These are phyloP conservation scores for Eucalyptus lansdowneana DNA, from an alignment of 345 rosid species.

Conservation along the genomic window DNA sequence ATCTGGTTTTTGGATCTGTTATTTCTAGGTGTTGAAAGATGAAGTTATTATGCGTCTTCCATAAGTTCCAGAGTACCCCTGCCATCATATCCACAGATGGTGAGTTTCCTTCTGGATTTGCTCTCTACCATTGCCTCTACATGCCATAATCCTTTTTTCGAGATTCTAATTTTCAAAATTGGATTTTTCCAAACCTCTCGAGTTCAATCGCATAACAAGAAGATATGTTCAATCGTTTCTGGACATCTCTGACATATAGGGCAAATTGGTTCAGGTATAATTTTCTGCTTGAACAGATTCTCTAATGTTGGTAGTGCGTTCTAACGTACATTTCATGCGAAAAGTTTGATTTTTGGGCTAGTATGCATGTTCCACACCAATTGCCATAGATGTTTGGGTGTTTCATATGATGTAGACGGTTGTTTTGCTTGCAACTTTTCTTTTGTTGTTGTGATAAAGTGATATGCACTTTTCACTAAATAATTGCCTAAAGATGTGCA, in stretches of 20 bases:
- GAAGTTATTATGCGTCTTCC: too few species aligned
- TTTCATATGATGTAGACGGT: too few species aligned
- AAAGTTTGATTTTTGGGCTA: neutral
- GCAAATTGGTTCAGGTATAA: neutral
- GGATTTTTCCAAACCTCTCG: neutral
- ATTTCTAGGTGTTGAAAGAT: too few species aligned
- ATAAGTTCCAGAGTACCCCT: too few species aligned
- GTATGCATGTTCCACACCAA: neutral
- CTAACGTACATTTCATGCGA: neutral
- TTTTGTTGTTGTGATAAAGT: too few species aligned
- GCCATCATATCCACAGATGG: accelerated
- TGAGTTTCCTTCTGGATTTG: too few species aligned
- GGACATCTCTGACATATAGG: neutral
- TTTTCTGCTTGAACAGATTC: neutral
- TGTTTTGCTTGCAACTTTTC: too few species aligned
- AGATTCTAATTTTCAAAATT: too few species aligned
- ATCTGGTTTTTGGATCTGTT: too few species aligned
- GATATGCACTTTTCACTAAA: too few species aligned
- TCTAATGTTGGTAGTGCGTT: neutral
- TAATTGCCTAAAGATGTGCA: too few species aligned
- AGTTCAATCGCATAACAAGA: neutral
- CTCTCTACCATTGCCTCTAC: too few species aligned
- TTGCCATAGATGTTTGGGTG: neutral
- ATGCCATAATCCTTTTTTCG: accelerated
- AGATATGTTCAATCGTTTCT: neutral